These are phyloP conservation scores for Aspergillus biplanus DNA, from an alignment of 495 filamentous ascomycete genomes.

Conservation along the genomic window DNA sequence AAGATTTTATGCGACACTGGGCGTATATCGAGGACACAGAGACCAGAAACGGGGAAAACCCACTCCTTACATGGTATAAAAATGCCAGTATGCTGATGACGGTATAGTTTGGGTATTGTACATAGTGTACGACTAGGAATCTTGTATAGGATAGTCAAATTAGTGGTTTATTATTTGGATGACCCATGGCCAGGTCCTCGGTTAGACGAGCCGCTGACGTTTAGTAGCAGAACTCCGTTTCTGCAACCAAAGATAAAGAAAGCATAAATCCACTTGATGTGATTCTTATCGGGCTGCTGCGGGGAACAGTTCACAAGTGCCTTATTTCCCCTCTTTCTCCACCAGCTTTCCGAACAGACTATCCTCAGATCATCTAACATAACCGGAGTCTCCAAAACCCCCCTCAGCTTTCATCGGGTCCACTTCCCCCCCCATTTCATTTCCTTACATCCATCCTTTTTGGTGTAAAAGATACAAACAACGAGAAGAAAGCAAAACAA, in stretches of 20 bases:
- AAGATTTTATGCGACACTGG: slow-evolving; percentile 88
- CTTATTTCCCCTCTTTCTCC: too few relatives aligned
- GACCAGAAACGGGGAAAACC: slow-evolving; percentile 90
- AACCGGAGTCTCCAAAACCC: too few relatives aligned
- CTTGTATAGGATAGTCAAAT: slow-evolving; percentile 10
- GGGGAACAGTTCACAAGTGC: too few relatives aligned
- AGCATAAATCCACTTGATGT: too few relatives aligned
- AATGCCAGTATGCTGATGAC: slow-evolving; percentile 90
- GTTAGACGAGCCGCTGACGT: background rate
- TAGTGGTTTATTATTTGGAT: background rate
- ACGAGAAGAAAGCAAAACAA: slow-evolving; percentile 1
- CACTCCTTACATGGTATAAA: slow-evolving; percentile 89
- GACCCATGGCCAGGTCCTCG: background rate
- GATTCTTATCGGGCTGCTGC: too few relatives aligned
- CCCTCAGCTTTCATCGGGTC: background rate
- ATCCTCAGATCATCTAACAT: too few relatives aligned
- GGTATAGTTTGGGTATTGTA: slow-evolving; percentile 50
- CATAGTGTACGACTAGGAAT: slow-evolving; percentile 13
- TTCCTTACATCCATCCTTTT: background rate
- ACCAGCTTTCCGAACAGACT: too few relatives aligned
- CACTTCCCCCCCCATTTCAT: background rate
- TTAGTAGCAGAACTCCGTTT: too few relatives aligned
- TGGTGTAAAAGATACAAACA: background rate
- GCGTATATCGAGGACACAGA: slow-evolving; percentile 87
- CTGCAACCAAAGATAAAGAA: too few relatives aligned